These are phyloP conservation scores for Sonneratia caseolaris DNA, from an alignment of 345 rosid species.

Conservation along the genomic window DNA sequence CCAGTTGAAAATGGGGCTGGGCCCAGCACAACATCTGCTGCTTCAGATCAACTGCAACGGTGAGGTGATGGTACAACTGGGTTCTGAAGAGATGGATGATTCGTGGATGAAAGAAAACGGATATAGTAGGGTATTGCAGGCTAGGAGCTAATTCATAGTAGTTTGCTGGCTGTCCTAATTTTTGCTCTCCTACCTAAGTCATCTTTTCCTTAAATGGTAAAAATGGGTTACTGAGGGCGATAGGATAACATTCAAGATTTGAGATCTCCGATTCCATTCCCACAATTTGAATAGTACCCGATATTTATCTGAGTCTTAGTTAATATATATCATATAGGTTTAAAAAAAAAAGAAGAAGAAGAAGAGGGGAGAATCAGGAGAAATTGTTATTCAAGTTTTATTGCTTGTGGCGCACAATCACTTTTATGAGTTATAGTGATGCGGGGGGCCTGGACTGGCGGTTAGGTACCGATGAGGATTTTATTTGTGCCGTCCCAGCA, in stretches of 20 bases:
- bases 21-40: constrained; percentile 36
- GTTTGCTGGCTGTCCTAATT: background rate
- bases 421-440: too few relatives aligned
- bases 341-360: too few relatives aligned
- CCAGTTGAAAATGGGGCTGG: constrained; percentile 66
- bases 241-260: background rate
- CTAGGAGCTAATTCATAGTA: background rate
- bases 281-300: background rate
- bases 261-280: background rate
- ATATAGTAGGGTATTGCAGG: background rate
- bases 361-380: too few relatives aligned
- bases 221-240: background rate
- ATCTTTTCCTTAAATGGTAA: background rate
- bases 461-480: too few relatives aligned
- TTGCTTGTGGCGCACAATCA: too few relatives aligned
- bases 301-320: background rate
- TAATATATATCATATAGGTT: too few relatives aligned
- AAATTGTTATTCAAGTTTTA: too few relatives aligned
- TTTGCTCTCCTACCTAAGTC: background rate
- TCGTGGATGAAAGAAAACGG: too few relatives aligned
- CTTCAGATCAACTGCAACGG: constrained; percentile 51
- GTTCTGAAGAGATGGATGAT: too few relatives aligned
- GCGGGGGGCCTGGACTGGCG: too few relatives aligned
- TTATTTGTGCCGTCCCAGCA: too few relatives aligned
- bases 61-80: constrained; percentile 11